Conservation (phyloP, 352 stramenopile genomes). For the Pythium brachiatum region DNA sequence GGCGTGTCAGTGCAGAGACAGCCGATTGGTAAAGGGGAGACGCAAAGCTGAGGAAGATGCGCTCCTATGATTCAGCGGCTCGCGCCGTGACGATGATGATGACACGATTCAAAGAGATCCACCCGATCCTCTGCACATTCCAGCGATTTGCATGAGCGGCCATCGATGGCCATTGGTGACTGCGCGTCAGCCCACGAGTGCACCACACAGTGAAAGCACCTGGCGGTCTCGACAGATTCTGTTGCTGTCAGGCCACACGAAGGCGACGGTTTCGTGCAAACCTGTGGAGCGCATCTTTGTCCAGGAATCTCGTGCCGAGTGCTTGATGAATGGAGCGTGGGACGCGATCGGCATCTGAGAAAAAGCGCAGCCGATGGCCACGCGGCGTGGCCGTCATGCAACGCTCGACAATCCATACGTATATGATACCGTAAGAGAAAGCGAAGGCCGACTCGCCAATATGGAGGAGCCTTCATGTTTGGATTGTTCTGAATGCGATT, state of each 20-base stretch:
- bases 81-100: too few relatives aligned
- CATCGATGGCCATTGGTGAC: too few relatives aligned
- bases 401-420: not conserved
- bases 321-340: not conserved
- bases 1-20: constrained; percentile 22
- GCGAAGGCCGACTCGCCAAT: too few relatives aligned
- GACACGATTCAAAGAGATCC: too few relatives aligned
- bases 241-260: not conserved
- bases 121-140: too few relatives aligned
- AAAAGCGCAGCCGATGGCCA: not conserved
- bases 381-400: not conserved
- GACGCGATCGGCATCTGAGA: not conserved
- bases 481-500: too few relatives aligned
- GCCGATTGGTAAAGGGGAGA: constrained; percentile 6
- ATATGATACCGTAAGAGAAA: too few relatives aligned
- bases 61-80: not conserved
- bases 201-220: too few relatives aligned
- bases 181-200: too few relatives aligned
- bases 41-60: constrained; percentile 18
- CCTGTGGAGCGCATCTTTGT: not conserved
- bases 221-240: not conserved
- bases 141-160: too few relatives aligned
- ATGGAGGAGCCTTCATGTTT: too few relatives aligned
- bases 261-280: not conserved
- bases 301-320: not conserved